These are phyloP conservation scores for Trypanosoma boissoni DNA, from an alignment of 208 protist genomes.

Conservation along the genomic window DNA sequence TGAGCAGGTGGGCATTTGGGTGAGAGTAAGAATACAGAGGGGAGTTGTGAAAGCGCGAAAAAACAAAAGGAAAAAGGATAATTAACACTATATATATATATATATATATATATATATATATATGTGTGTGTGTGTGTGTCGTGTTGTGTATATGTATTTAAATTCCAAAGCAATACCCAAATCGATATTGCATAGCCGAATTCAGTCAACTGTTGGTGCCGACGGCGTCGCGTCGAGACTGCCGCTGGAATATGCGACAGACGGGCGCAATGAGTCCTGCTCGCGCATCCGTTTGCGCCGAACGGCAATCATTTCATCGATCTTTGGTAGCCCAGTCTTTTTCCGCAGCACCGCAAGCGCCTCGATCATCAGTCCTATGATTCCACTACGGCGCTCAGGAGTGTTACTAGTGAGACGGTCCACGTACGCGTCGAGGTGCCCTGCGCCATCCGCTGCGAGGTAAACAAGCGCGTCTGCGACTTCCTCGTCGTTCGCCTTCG, in stretches of 20 bases:
- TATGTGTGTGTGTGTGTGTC: background rate
- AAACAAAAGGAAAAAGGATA: background rate
- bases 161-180: no score
- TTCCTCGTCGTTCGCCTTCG: conserved; percentile 31
- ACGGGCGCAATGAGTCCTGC: conserved; percentile 17
- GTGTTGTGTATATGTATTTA: background rate
- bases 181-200: no score
- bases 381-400: conserved; percentile 45
- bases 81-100: conserved; percentile 1
- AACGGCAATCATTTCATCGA: conserved; percentile 65
- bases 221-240: conserved; percentile 24
- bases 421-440: conserved; percentile 28
- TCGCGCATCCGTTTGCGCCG: conserved; percentile 51
- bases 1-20: no score
- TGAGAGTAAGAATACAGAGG: conserved; percentile 4
- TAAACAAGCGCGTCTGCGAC: conserved; percentile 55
- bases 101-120: background rate
- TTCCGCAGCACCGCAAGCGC: conserved; percentile 76
- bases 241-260: conserved; percentile 18
- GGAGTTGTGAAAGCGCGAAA: background rate
- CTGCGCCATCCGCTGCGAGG: conserved; percentile 35
- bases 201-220: conserved; percentile 11
- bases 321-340: conserved; percentile 42
- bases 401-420: conserved; percentile 16
- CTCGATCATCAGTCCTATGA: conserved; percentile 70